A percentile compares a stretch with the other conserved stretches of the same genome.
Conservation (phyloP, 2,329 filamentous ascomycete species). For the Didymella exigua region DNA sequence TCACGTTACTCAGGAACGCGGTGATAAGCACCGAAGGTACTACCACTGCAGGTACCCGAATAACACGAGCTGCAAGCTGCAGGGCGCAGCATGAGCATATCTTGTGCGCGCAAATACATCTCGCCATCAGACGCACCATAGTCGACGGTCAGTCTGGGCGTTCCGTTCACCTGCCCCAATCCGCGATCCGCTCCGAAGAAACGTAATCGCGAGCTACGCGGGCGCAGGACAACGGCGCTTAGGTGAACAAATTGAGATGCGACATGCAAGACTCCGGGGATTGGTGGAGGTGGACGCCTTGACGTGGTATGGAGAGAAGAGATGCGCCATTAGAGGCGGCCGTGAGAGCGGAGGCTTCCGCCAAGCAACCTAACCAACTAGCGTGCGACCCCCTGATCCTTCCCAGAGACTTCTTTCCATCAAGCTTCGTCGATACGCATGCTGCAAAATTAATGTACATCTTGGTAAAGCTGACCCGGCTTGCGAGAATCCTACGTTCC, state of each 20-base stretch:
- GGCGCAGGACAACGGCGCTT: conserved; percentile 5
- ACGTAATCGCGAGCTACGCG: conserved; percentile 1
- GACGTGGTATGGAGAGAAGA: not conserved
- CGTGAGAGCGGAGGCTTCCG: not conserved
- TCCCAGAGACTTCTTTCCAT: conserved; percentile 7
- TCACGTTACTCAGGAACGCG: not conserved
- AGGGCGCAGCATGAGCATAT: conserved; percentile 10
- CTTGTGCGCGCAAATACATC: conserved; percentile 5
- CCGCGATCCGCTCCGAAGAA: not conserved
- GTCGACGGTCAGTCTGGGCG: conserved; percentile 21
- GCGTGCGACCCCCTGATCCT: not conserved
- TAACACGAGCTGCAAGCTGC: conserved; percentile 13
- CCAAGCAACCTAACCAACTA: conserved; percentile 7
- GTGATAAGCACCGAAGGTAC: not conserved
- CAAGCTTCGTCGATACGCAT: conserved; percentile 5
- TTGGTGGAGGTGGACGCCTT: not conserved
- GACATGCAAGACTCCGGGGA: not conserved
- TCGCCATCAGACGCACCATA: conserved; percentile 9
- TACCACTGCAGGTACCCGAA: conserved; percentile 27
- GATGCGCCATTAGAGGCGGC: not conserved
- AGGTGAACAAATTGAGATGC: conserved; percentile 4
- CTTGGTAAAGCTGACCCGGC: not conserved
- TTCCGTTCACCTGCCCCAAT: conserved; percentile 21
- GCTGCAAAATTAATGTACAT: not conserved
- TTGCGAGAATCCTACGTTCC: not conserved